A percentile compares a stretch with the other conserved stretches of the same genome.
These are phyloP conservation scores for Lathyrus sativus DNA, from an alignment of 306 rosid species.

Conservation along the genomic window DNA sequence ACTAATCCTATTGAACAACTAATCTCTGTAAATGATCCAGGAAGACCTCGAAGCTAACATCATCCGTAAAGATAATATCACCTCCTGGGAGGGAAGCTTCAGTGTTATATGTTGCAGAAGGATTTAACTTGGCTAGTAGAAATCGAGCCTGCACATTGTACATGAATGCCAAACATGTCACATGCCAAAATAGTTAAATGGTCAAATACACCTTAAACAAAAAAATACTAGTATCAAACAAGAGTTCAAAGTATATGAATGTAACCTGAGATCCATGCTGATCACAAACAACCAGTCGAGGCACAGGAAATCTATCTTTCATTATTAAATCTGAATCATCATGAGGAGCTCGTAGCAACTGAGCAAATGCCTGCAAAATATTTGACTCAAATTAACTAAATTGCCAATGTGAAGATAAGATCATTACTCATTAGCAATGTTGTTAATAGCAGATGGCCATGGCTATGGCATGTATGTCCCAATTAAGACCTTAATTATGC, in stretches of 20 bases:
- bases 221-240: neutral
- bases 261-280: slow-evolving; percentile 97
- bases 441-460: neutral
- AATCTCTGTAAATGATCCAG: slow-evolving; percentile 95
- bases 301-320: slow-evolving; percentile 93
- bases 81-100: slow-evolving; percentile 79
- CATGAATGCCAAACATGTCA: slow-evolving; percentile 21
- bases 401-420: slow-evolving; percentile 31
- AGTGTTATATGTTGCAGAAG: slow-evolving; percentile 82
- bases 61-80: slow-evolving; percentile 87
- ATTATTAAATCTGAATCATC: slow-evolving; percentile 73
- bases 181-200: neutral
- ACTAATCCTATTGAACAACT: slow-evolving; percentile 69
- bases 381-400: slow-evolving; percentile 25
- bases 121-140: slow-evolving; percentile 86
- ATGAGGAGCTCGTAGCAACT: slow-evolving; percentile 78
- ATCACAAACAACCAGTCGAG: slow-evolving; percentile 94
- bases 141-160: slow-evolving; percentile 74
- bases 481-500: neutral
- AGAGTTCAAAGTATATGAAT: neutral
- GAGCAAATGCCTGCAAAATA: slow-evolving; percentile 82
- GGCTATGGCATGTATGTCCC: slow-evolving; percentile 3
- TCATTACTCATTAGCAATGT: neutral
- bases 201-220: neutral
- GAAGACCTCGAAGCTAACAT: slow-evolving; percentile 95